These are phyloP conservation scores for Ajuga reptans DNA, from an alignment of 305 asterid species.

Conservation along the genomic window DNA sequence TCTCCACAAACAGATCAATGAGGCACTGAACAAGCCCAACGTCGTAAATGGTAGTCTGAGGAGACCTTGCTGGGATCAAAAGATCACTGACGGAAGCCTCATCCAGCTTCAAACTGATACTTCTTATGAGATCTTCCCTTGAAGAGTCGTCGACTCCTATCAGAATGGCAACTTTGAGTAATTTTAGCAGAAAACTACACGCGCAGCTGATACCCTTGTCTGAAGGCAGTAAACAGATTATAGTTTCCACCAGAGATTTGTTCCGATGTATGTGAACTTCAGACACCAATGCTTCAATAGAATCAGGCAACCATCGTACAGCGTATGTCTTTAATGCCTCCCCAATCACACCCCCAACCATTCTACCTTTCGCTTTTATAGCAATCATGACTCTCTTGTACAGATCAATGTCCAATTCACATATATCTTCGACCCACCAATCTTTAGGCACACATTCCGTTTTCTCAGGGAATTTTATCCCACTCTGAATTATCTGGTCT, in stretches of 20 bases:
- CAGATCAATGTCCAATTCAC: conserved; percentile 70
- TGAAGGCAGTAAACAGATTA: conserved; percentile 69
- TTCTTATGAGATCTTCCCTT: conserved; percentile 49
- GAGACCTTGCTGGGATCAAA: conserved; percentile 64
- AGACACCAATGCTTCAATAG: conserved; percentile 60
- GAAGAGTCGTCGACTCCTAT: conserved; percentile 59
- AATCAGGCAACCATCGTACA: conserved; percentile 77
- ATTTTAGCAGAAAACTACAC: conserved; percentile 63
- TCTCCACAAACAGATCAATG: conserved; percentile 42
- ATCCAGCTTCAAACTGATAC: conserved; percentile 53
- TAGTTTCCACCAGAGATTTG: conserved; percentile 65
- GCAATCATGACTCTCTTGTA: conserved; percentile 74
- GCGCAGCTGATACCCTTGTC: conserved; percentile 57
- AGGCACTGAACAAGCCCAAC: conserved; percentile 59
- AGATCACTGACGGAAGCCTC: conserved; percentile 69
- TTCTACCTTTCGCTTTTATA: conserved; percentile 72
- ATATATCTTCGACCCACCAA: conserved; percentile 89
- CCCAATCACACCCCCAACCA: conserved; percentile 57
- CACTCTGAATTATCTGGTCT: conserved; percentile 37
- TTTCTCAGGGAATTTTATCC: conserved; percentile 31
- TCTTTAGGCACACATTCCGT: conserved; percentile 50
- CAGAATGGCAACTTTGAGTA: conserved; percentile 67
- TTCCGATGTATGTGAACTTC: conserved; percentile 51
- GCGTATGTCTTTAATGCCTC: conserved; percentile 78
- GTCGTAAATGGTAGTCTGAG: conserved; percentile 55